Evolutionary conservation across 495 filamentous ascomycete species (phyloP), one percentile per base, ranked within the genome.

Genomic region (Amphirosellinia nigrospora): DNA sequence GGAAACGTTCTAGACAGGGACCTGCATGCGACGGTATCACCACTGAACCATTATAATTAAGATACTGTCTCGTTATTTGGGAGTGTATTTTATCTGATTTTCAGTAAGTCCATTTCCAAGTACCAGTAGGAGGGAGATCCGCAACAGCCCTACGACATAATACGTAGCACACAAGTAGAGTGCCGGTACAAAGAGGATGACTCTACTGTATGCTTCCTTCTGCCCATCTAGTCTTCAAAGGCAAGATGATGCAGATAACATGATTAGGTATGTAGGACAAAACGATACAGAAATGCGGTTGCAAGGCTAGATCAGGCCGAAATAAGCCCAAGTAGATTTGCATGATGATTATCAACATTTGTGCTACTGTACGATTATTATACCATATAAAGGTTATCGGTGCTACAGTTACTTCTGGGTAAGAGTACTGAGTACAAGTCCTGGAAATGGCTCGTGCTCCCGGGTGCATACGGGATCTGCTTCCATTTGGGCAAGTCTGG

Each of bases 401-500:
- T 9, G 38, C 38, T n/a, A n/a, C n/a, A n/a, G n/a, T n/a, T n/a
- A n/a, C n/a, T n/a, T n/a, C n/a, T n/a, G n/a, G n/a, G n/a, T n/a
- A n/a, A n/a, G n/a, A n/a, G n/a, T n/a, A n/a, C n/a, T 11, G 28
- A 58, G 55, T 4, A 36, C 55, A 48, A 61, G 58, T 61, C 58
- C 4, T 36, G 19, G 55, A 36, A 28, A 64, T 64, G 61, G 61
- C 45, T 65, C 34, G 45, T 41, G 63, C 63, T 39, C 28, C 28
- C 63, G 43, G 63, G 46, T 52, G 63, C 32, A 65, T 46, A 52
- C 63, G 63, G 63, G 46, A 65, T 32, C 46, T 52, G 45, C 10
- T 26, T 53, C 63, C 19, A 26, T 39, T 65, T 36, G 32, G 63
- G 34, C 38, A 53, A 41, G 45, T 19, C 19, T 64, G 43, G 32